Percentiles rank a stretch among this genome's conserved stretches.
phyloP scores from a whole-genome alignment of 2,329 filamentous ascomycete species.

The Dothideomycetes sp. region DNA sequence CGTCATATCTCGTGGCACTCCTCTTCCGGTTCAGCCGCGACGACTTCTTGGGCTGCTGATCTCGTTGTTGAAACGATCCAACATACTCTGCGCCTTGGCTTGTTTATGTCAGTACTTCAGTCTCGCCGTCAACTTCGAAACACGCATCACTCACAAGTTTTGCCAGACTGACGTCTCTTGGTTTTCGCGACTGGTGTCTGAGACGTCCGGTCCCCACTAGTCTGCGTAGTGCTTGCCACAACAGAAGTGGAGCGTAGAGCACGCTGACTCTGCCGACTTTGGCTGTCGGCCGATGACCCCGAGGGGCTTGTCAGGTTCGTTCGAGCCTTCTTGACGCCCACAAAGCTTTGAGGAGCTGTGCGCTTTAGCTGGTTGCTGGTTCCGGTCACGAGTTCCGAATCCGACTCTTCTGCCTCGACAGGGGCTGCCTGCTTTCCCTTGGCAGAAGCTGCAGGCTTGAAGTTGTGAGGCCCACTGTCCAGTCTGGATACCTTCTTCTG shows the following conservation, averaged over 20 bases:
- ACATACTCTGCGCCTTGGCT: conserved; percentile 9
- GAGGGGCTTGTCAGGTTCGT: not conserved
- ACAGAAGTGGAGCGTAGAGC: not conserved
- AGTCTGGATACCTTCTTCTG: conserved; percentile 8
- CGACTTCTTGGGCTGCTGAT: not conserved
- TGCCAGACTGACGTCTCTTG: conserved; percentile 5
- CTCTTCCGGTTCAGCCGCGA: not conserved
- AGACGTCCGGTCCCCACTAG: not conserved
- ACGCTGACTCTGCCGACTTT: too few species aligned
- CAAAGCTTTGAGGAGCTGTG: not conserved
- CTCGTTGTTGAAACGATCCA: conserved; percentile 7
- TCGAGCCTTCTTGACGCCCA: conserved; percentile 1
- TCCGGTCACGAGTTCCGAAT: not conserved
- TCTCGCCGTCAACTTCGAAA: too few species aligned
- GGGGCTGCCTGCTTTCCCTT: not conserved
- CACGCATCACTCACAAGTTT: not conserved
- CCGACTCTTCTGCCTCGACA: not conserved
- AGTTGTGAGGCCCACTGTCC: conserved; percentile 9
- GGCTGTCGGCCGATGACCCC: too few species aligned
- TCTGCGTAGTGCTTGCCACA: not conserved
- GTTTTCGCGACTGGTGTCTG: not conserved
- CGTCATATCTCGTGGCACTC: too few species aligned
- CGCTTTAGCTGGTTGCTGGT: not conserved
- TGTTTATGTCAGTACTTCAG: not conserved
- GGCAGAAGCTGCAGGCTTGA: not conserved